Evolutionary conservation across 1,139 yeast genomes (phyloP).

Genomic region (Pichia sp.): DNA sequence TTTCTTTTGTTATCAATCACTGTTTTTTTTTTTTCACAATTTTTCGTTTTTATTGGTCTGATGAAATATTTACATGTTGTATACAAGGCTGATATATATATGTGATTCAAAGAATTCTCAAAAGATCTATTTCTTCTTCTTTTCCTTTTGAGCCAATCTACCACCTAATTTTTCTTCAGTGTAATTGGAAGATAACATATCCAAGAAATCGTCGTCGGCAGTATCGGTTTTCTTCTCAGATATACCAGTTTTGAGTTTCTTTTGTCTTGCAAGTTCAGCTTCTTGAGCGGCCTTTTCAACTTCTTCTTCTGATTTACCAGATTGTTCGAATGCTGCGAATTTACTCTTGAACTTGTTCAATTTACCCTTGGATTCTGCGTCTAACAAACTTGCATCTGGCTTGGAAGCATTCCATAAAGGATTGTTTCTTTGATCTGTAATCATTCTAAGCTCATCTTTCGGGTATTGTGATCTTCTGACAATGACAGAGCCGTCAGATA

Average conservation of each 20-base stretch:
- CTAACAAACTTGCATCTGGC: conserved; percentile 64
- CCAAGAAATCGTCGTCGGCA: conserved; percentile 24
- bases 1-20: too few relatives aligned
- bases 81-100: too few relatives aligned
- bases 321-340: conserved; percentile 46
- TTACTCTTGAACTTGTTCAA: conserved; percentile 77
- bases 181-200: conserved; percentile 24
- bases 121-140: conserved; percentile 17
- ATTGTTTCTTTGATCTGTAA: conserved; percentile 81
- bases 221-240: conserved; percentile 17
- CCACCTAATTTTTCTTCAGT: conserved; percentile 28
- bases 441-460: conserved; percentile 74
- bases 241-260: conserved; percentile 21
- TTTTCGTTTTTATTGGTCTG: too few relatives aligned
- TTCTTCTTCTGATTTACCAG: conserved; percentile 25
- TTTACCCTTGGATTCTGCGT: conserved; percentile 79
- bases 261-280: conserved; percentile 20
- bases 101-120: too few relatives aligned
- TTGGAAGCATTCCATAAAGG: conserved; percentile 84
- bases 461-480: conserved; percentile 83
- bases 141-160: conserved; percentile 24
- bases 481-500: conserved; percentile 89
- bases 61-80: too few relatives aligned
- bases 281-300: conserved; percentile 19
- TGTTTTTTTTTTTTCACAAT: too few relatives aligned